Base-by-base conservation (phyloP, 2,329 filamentous ascomycete genomes). In the Helminthosporium solani region DNA sequence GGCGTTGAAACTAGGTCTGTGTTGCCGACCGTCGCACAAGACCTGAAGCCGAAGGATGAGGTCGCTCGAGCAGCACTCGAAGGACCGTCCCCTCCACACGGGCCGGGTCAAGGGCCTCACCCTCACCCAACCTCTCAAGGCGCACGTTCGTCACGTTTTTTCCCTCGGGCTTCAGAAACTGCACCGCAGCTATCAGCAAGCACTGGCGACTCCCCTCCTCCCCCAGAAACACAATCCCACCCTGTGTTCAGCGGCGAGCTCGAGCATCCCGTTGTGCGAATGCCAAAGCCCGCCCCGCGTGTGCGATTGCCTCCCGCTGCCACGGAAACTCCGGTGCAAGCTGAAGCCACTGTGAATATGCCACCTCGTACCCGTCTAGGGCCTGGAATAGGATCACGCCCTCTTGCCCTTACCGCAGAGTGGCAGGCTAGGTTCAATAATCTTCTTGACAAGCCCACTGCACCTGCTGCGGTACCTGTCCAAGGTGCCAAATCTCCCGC, bases 381-480 rank as follows among this genome's bases (percentile, higher is more conserved):
- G 25, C 40, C 56, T 33, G 54, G 54, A 23, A 45, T 70, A 41
- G 67, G 68, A 23, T 63, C 72, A 3, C 64, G 68, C 60, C 60
- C 66, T 57, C 64, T 72, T 53, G 57, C 47, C 68, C 75, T 64
- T 49, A 61, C 63, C 31, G 40, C 76, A 71, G 78, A 78, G 44
- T 92, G 90, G 90, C 90, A 95, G 68, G 85, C 87, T 58, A 84
- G 84, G 60, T 90, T 96, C 67, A 90, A 95, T 68, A 85, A 80
- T 36, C 78, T 96, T 35, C 77, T 85, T 44, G 81, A 84, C 56
- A 90, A 87, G 64, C 77, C 82, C 5, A 62, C 53, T 11, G 41
- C 53, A 2, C 35, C 35, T 7, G 9, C 51, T 3, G 15, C 50
- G 23, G 18, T 49, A 18, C 47, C 51, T 31, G 36, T 46, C 33